These are phyloP conservation scores for Fulvia fulva DNA, from an alignment of 2,329 filamentous ascomycete genomes.

Conservation along the genomic window DNA sequence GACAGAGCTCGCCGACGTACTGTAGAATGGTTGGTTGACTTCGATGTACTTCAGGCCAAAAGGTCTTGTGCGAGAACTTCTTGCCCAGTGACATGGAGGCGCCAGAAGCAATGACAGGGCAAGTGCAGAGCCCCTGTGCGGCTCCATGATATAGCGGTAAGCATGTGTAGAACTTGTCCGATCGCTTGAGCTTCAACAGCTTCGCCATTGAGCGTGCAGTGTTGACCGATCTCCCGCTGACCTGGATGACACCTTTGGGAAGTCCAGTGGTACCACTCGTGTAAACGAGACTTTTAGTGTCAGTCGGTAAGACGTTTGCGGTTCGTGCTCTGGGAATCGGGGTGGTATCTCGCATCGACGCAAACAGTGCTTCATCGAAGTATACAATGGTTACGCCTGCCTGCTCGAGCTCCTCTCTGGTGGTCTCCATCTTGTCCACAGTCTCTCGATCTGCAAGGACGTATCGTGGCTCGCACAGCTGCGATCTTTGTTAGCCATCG, in stretches of 20 bases:
- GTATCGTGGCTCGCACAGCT: slow-evolving; percentile 26
- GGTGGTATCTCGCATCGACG: slow-evolving; percentile 18
- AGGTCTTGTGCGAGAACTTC: slow-evolving; percentile 71
- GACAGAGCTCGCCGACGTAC: slow-evolving; percentile 81
- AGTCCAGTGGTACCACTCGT: slow-evolving; percentile 69
- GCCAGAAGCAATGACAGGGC: slow-evolving; percentile 53
- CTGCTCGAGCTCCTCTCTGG: slow-evolving; percentile 18
- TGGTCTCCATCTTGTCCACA: slow-evolving; percentile 24
- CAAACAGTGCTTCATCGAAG: slow-evolving; percentile 24
- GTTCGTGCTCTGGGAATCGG: slow-evolving; percentile 23
- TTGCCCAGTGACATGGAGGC: slow-evolving; percentile 68
- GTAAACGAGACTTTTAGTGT: slow-evolving; percentile 71
- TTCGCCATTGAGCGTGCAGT: slow-evolving; percentile 57
- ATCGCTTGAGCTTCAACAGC: slow-evolving; percentile 56
- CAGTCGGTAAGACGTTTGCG: slow-evolving; percentile 24
- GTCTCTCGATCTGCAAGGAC: slow-evolving; percentile 26
- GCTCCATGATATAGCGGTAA: slow-evolving; percentile 88
- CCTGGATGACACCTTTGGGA: slow-evolving; percentile 29
- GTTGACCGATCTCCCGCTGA: slow-evolving; percentile 22
- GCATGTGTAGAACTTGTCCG: slow-evolving; percentile 53
- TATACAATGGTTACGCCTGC: slow-evolving; percentile 22
- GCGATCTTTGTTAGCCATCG: slow-evolving; percentile 1
- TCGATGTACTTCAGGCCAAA: slow-evolving; percentile 70
- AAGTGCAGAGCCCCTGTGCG: slow-evolving; percentile 63
- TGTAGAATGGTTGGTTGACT: slow-evolving; percentile 70